These are phyloP conservation scores for Elsinoe ampelina DNA, from an alignment of 2,329 filamentous ascomycete genomes.

Conservation along the genomic window DNA sequence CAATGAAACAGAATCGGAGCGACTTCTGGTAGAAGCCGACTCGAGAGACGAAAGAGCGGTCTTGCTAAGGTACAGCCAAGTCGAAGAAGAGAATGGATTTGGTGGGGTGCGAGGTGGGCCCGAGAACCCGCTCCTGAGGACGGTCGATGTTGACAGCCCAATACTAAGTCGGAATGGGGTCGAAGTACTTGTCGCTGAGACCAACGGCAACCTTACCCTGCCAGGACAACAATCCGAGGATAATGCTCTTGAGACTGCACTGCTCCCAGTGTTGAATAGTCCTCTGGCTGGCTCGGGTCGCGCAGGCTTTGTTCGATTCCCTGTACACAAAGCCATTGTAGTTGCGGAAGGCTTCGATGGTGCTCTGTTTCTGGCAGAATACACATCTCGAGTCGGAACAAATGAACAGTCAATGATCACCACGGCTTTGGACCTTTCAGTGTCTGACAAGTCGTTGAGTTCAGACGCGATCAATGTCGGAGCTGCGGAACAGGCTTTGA, in stretches of 20 bases:
- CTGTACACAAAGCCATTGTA: slow-evolving; percentile 73
- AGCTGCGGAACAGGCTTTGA: slow-evolving; percentile 53
- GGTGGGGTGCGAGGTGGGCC: slow-evolving; percentile 18
- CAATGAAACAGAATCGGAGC: slow-evolving; percentile 36
- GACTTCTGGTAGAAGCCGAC: slow-evolving; percentile 27
- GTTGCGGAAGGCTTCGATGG: slow-evolving; percentile 65
- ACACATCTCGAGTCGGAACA: slow-evolving; percentile 24
- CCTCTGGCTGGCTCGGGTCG: slow-evolving; percentile 54
- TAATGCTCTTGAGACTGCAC: slow-evolving; percentile 52
- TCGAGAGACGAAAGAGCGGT: background rate
- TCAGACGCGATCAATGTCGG: background rate
- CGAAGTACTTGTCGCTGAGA: slow-evolving; percentile 51
- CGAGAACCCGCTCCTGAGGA: slow-evolving; percentile 46
- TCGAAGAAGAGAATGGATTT: slow-evolving; percentile 36
- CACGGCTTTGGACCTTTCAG: slow-evolving; percentile 49
- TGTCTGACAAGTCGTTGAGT: background rate
- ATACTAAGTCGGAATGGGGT: slow-evolving; percentile 52
- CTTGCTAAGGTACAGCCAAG: slow-evolving; percentile 38
- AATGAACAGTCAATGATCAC: slow-evolving; percentile 38
- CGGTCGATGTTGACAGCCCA: slow-evolving; percentile 55
- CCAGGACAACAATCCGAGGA: slow-evolving; percentile 22
- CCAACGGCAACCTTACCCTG: slow-evolving; percentile 36
- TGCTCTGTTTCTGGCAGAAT: slow-evolving; percentile 44
- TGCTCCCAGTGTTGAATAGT: slow-evolving; percentile 67
- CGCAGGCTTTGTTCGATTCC: slow-evolving; percentile 61